phyloP scores from a whole-genome alignment of 345 rosid species.

The Bretschneidera sinensis region DNA sequence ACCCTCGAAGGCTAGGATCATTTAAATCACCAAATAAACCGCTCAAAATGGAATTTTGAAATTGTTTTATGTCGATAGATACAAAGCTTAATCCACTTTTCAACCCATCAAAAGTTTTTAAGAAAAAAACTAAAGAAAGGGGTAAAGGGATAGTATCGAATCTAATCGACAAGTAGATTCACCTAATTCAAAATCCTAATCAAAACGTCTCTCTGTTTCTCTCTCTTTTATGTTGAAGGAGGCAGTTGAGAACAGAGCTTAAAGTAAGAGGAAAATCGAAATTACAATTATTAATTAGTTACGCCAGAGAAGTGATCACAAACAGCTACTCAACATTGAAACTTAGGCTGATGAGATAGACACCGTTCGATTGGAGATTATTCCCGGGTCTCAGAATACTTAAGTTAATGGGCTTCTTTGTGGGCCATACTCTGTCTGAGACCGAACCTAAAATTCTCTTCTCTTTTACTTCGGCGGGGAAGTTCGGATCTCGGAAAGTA shows the following conservation, averaged over 20 bases:
- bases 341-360: too few relatives aligned
- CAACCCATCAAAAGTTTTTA: too few relatives aligned
- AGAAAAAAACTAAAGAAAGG: constrained; percentile 3
- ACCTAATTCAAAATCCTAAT: constrained; percentile 3
- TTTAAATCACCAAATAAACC: constrained; percentile 5
- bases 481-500: too few relatives aligned
- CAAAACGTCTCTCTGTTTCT: neutral
- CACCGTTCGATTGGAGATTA: too few relatives aligned
- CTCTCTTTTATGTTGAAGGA: neutral
- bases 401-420: too few relatives aligned
- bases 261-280: neutral
- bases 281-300: too few relatives aligned
- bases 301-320: too few relatives aligned
- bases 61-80: neutral
- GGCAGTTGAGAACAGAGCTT: neutral
- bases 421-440: too few relatives aligned
- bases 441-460: too few relatives aligned
- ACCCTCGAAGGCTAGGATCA: constrained; percentile 3
- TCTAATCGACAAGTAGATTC: constrained; percentile 14
- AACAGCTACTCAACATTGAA: neutral
- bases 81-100: neutral
- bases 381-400: too few relatives aligned
- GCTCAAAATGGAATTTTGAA: constrained; percentile 11
- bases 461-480: too few relatives aligned
- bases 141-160: neutral